phyloP scores from a whole-genome alignment of 805 yeast species.

The Candida methanosorbosa region DNA sequence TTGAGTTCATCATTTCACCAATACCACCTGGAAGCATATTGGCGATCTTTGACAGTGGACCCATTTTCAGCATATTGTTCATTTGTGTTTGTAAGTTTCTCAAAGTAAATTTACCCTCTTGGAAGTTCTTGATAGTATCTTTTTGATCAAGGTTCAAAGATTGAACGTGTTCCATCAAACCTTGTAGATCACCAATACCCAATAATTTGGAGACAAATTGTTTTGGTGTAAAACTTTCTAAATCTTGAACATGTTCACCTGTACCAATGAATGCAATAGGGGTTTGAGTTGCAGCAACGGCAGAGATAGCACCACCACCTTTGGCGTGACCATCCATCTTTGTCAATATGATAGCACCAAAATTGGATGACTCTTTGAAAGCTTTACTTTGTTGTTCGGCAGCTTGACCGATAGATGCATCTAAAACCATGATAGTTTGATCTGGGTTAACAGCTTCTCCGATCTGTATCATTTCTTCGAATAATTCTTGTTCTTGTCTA shows the following conservation, averaged over 20 bases:
- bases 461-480: constrained; percentile 92
- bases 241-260: constrained; percentile 92
- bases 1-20: constrained; percentile 72
- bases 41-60: constrained; percentile 90
- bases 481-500: constrained; percentile 85
- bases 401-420: constrained; percentile 97
- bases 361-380: constrained; percentile 84
- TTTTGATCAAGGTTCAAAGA: constrained; percentile 81
- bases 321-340: constrained; percentile 98
- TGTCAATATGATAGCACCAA: constrained; percentile 91
- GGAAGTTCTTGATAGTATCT: constrained; percentile 83
- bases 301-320: constrained; percentile 99
- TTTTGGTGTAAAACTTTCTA: constrained; percentile 84
- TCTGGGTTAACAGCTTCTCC: constrained; percentile 83
- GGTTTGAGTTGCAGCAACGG: constrained; percentile 93
- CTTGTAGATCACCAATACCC: constrained; percentile 94
- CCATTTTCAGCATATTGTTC: constrained; percentile 94
- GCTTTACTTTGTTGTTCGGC: constrained; percentile 94
- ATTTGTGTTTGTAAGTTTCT: constrained; percentile 90
- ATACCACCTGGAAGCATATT: constrained; percentile 92
- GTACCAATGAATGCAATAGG: constrained; percentile 97
- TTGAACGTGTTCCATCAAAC: constrained; percentile 89
- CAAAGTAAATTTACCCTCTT: constrained; percentile 90
- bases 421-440: constrained; percentile 95
- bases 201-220: constrained; percentile 84